A percentile compares a stretch with the other conserved stretches of the same genome.
Evolutionary conservation across 192 early-diverging fungal species (phyloP).

Genomic region (Coemansia sp.): DNA sequence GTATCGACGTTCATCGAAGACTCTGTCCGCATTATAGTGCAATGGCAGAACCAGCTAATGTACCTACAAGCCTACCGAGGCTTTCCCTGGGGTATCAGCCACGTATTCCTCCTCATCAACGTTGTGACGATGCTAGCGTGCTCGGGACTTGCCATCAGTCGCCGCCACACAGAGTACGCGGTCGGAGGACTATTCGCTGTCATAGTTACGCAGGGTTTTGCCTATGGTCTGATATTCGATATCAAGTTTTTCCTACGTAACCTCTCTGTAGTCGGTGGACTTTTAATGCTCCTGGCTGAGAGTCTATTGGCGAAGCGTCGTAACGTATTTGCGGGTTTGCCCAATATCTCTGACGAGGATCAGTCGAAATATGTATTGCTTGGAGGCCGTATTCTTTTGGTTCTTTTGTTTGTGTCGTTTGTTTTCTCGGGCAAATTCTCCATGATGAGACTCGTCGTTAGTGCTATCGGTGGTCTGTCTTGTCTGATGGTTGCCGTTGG

Average conservation of each 20-base stretch:
- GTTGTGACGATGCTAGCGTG: conserved; percentile 84
- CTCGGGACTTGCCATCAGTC: conserved; percentile 82
- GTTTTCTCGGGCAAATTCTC: conserved; percentile 86
- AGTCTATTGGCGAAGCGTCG: conserved; percentile 66
- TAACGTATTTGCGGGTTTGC: conserved; percentile 86
- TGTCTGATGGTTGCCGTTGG: conserved; percentile 96
- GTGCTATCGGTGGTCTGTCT: conserved; percentile 76
- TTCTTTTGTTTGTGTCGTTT: conserved; percentile 91
- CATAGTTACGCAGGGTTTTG: conserved; percentile 86
- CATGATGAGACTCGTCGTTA: conserved; percentile 69
- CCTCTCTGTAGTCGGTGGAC: conserved; percentile 91
- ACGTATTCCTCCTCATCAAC: conserved; percentile 87
- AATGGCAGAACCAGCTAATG: conserved; percentile 88
- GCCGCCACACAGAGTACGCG: conserved; percentile 81
- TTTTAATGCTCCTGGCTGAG: conserved; percentile 95
- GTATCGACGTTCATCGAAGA: conserved; percentile 98
- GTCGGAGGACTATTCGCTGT: conserved; percentile 83
- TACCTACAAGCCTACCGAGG: conserved; percentile 82
- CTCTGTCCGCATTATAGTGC: conserved; percentile 82
- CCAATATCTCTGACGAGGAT: conserved; percentile 81
- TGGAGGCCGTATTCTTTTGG: conserved; percentile 89
- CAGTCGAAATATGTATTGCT: conserved; percentile 91
- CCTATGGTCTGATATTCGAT: conserved; percentile 94
- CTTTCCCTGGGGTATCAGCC: conserved; percentile 80
- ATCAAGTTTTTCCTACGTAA: conserved; percentile 88